Evolutionary conservation across 257 asterid genomes (phyloP), one percentile per base, ranked within the genome.

Genomic region (Fraxinus quadrangulata): DNA sequence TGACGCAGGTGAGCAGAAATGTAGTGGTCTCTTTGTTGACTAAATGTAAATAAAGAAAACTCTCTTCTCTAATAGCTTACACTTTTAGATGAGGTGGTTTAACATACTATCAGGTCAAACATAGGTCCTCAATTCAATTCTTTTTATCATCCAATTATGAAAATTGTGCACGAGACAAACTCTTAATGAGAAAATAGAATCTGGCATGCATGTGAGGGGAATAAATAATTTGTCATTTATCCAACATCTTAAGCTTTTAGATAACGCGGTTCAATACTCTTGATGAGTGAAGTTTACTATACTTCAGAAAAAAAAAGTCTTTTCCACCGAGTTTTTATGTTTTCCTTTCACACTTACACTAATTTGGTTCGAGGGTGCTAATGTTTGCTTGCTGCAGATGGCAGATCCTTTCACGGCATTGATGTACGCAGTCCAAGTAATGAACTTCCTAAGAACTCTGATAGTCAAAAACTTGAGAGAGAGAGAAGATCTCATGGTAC

Each of bases 351-450:
- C n/a, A 28, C 23, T 21, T 42, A 59, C 19, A 33, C 6, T 67
- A 42, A 7, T 56, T 9, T 14, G 59, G 36, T 51, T 75, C 47
- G 28, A 67, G 37, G 28, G 8, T 76, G 69, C 71, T 26, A 21
- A 10, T 67, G 40, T 23, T 26, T 72, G 63, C 17, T 80, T 51
- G 47, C 42, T 85, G 83, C 92, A 90, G 90, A 91, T 91, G 96
- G 86, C 83, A 12, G 96, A 91, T 85, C 94, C 96, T 72, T 78
- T 91, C 80, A 91, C 94, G 8, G 96, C 96, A 39, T 54, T 91
- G 69, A 86, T 91, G 92, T 84, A 86, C 14, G 96, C 91, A 0
- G 96, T 91, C 70, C 94, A 89, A 87, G 96, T 91, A 2, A 89
- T 91, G 96, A 89, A 89, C 74, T 91, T 91, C 77, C 96, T 91